phyloP scores from a whole-genome alignment of 129 eudicot genomes.

The Apium graveolens region DNA sequence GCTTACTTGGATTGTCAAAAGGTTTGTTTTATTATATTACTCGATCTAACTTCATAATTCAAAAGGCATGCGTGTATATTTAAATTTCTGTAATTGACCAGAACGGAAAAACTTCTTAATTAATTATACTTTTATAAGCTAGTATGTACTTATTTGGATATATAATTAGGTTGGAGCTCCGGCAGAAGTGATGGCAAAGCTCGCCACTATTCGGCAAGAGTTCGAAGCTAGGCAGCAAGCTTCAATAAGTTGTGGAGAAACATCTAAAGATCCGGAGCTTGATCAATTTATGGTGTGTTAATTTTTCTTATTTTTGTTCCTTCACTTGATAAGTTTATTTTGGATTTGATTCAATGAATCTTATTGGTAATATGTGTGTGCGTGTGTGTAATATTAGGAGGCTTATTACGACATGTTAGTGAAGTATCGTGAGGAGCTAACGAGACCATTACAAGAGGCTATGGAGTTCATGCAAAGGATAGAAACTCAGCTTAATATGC shows the following conservation, averaged over 20 bases:
- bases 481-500: conserved; percentile 71
- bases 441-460: conserved; percentile 89
- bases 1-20: conserved; percentile 96
- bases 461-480: conserved; percentile 89
- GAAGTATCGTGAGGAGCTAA: conserved; percentile 81
- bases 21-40: conserved; percentile 23
- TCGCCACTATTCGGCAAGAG: conserved; percentile 63
- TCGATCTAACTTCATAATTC: not conserved
- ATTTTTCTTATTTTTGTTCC: not conserved
- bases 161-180: conserved; percentile 77
- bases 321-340: not conserved
- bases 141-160: not conserved
- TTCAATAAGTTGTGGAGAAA: conserved; percentile 32
- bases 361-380: not conserved
- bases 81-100: not conserved
- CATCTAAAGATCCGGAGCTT: conserved; percentile 80
- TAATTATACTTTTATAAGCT: too few relatives aligned
- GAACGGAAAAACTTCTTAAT: not conserved
- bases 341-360: not conserved
- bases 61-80: not conserved
- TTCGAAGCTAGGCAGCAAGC: conserved; percentile 60
- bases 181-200: conserved; percentile 71
- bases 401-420: conserved; percentile 92
- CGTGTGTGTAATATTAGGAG: conserved; percentile 42
- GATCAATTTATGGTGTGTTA: conserved; percentile 87